Evolutionary conservation across 768 basidiomycete genomes (phyloP).

Genomic region (Trametes meyenii): DNA sequence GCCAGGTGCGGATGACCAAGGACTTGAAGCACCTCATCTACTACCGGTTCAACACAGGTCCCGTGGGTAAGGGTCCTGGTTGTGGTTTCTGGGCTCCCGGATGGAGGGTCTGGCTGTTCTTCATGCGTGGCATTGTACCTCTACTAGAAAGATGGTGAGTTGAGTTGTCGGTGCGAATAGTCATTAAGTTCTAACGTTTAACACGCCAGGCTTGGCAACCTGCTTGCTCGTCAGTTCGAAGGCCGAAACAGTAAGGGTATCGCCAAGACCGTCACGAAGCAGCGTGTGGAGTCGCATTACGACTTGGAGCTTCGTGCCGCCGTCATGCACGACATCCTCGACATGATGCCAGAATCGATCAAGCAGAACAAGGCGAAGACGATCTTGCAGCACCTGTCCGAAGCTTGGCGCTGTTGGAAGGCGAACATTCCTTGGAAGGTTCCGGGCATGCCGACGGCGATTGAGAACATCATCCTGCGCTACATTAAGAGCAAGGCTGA

Average conservation of each 20-base stretch:
- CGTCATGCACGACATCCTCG: conserved; percentile 99
- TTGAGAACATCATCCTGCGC: conserved; percentile 97
- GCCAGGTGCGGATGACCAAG: conserved; percentile 99
- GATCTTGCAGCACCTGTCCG: conserved; percentile 95
- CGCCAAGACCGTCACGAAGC: conserved; percentile 98
- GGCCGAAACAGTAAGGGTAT: conserved; percentile 96
- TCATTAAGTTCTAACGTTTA: background rate
- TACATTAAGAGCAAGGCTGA: conserved; percentile 99
- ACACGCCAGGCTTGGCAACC: conserved; percentile 77
- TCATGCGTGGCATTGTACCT: conserved; percentile 98
- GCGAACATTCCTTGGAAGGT: conserved; percentile 99
- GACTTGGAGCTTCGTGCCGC: conserved; percentile 97
- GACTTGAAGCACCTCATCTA: conserved; percentile 98
- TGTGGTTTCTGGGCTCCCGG: conserved; percentile 99
- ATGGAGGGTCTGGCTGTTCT: conserved; percentile 99
- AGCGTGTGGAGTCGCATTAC: conserved; percentile 98
- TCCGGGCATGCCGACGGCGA: conserved; percentile 98
- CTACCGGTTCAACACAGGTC: conserved; percentile 99
- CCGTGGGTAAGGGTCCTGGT: conserved; percentile 98
- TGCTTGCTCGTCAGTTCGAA: conserved; percentile 98
- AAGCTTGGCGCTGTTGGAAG: conserved; percentile 99
- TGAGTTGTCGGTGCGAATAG: background rate
- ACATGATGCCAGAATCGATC: conserved; percentile 99
- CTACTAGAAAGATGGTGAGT: conserved; percentile 90
- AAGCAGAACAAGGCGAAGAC: conserved; percentile 99